Conservation (phyloP, 2,329 filamentous ascomycete genomes). For the Pseudocercospora pini-densiflorae region DNA sequence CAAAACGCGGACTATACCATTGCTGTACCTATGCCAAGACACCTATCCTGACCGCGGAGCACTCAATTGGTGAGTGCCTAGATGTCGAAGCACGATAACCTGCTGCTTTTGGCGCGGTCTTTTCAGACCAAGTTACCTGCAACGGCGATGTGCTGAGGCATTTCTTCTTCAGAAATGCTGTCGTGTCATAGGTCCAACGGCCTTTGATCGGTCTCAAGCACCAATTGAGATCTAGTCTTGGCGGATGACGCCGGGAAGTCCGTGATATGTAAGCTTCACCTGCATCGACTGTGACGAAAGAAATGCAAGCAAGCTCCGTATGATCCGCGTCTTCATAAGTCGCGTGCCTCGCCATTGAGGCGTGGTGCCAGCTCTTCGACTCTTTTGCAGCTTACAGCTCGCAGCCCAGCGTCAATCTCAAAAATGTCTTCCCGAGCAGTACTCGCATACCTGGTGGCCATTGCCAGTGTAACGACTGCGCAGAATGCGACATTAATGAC, state of each 20-base stretch:
- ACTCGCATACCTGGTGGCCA: conserved; percentile 5
- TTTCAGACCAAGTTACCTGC: background rate
- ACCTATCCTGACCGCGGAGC: background rate
- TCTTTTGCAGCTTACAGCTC: background rate
- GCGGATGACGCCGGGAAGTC: conserved; percentile 6
- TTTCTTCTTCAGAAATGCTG: background rate
- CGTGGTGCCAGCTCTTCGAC: background rate
- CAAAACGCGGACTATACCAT: background rate
- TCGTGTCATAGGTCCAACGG: background rate
- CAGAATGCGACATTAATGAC: conserved; percentile 18
- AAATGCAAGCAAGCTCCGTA: conserved; percentile 9
- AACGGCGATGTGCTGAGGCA: background rate
- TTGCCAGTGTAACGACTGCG: conserved; percentile 8
- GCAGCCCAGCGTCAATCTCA: background rate
- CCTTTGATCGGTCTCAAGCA: background rate
- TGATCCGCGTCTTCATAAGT: conserved; percentile 6
- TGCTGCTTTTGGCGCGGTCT: background rate
- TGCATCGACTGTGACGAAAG: conserved; percentile 10
- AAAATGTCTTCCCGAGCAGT: conserved; percentile 1
- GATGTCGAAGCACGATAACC: background rate
- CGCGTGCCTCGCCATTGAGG: conserved; percentile 8
- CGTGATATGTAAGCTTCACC: conserved; percentile 13
- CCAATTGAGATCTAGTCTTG: background rate
- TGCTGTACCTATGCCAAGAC: background rate
- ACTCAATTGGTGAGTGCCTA: background rate